These are phyloP conservation scores for Scheffersomyces lignicola DNA, from an alignment of 1,139 yeast genomes.

Conservation along the genomic window DNA sequence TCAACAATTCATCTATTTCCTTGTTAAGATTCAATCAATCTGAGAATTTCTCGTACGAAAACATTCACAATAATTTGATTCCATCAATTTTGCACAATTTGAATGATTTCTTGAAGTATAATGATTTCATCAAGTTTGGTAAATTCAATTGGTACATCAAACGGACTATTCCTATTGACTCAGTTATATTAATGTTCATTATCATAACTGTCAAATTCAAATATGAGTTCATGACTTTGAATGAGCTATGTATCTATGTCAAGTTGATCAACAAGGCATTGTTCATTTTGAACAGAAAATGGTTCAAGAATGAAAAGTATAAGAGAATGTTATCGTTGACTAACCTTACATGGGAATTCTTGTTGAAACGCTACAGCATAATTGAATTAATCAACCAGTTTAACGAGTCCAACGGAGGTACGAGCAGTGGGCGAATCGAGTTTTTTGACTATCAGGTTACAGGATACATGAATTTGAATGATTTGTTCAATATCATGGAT, in stretches of 20 bases:
- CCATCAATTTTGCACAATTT: conserved; percentile 60
- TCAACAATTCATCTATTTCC: conserved; percentile 35
- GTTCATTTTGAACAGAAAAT: conserved; percentile 44
- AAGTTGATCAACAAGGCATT: conserved; percentile 44
- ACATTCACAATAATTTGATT: conserved; percentile 51
- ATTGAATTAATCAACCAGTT: conserved; percentile 31
- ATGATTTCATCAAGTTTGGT: conserved; percentile 49
- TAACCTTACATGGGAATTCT: conserved; percentile 45
- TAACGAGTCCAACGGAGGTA: conserved; percentile 20
- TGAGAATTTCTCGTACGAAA: conserved; percentile 46
- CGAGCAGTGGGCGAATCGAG: conserved; percentile 24
- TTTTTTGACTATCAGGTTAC: conserved; percentile 44
- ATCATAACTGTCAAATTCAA: conserved; percentile 55
- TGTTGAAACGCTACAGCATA: conserved; percentile 37
- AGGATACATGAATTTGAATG: conserved; percentile 41
- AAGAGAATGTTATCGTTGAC: conserved; percentile 46
- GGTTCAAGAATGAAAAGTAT: conserved; percentile 50
- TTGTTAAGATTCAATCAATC: conserved; percentile 35
- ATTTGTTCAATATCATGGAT: conserved; percentile 43
- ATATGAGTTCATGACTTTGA: conserved; percentile 39
- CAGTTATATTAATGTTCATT: conserved; percentile 53
- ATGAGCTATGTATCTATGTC: conserved; percentile 34
- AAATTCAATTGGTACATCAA: conserved; percentile 61
- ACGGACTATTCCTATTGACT: conserved; percentile 59
- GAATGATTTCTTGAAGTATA: conserved; percentile 51